phyloP scores from a whole-genome alignment of 2,329 filamentous ascomycete species.

The Diaporthe sp. region DNA sequence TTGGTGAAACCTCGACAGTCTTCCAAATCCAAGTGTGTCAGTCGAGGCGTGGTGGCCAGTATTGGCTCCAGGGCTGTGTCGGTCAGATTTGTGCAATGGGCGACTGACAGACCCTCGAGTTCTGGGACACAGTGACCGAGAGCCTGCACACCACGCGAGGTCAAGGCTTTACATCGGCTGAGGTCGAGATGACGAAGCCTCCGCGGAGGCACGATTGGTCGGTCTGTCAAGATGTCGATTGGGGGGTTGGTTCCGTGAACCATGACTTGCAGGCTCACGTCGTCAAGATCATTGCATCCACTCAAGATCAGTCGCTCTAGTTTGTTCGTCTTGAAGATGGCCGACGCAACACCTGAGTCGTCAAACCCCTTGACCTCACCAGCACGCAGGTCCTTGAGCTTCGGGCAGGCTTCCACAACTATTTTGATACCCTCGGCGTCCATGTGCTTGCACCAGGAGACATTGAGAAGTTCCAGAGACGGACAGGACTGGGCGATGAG shows the following conservation, averaged over 20 bases:
- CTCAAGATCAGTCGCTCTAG: constrained; percentile 85
- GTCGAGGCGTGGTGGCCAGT: constrained; percentile 77
- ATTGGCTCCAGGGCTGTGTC: constrained; percentile 79
- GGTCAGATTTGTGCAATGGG: constrained; percentile 78
- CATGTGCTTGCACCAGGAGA: constrained; percentile 93
- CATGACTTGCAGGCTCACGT: constrained; percentile 78
- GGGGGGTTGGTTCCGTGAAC: constrained; percentile 81
- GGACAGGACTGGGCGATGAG: constrained; percentile 86
- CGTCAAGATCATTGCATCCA: constrained; percentile 81
- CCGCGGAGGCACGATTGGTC: constrained; percentile 80
- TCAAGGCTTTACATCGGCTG: constrained; percentile 80
- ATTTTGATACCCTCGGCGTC: constrained; percentile 79
- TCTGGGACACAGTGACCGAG: constrained; percentile 81
- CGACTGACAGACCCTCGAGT: constrained; percentile 85
- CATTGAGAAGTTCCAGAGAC: constrained; percentile 84
- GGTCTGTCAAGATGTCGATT: constrained; percentile 82
- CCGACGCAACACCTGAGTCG: constrained; percentile 75
- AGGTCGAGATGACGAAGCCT: constrained; percentile 87
- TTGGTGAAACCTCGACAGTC: constrained; percentile 85
- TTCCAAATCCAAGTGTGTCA: constrained; percentile 91
- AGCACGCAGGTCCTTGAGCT: constrained; percentile 81
- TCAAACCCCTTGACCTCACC: constrained; percentile 86
- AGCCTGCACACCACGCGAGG: constrained; percentile 75
- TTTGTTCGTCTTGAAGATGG: constrained; percentile 82
- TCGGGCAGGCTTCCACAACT: constrained; percentile 78